These are phyloP conservation scores for Dendrobium huoshanense DNA, from an alignment of 106 monocot genomes.

Conservation along the genomic window DNA sequence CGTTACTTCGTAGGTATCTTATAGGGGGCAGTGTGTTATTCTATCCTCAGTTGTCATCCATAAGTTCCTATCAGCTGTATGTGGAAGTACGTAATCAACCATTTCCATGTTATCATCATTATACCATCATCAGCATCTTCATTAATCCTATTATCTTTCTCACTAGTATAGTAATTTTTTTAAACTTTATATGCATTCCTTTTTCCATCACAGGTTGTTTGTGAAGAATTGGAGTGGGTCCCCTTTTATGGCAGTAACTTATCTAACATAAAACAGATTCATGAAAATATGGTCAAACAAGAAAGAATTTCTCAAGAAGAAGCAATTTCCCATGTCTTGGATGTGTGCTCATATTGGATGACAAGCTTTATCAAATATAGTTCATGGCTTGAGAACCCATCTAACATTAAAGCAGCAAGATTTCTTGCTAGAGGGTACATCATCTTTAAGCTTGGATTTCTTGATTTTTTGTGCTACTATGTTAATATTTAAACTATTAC, in stretches of 20 bases:
- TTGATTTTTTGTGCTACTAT: not conserved
- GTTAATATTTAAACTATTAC: not conserved
- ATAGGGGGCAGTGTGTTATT: conserved; percentile 95
- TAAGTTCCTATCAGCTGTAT: conserved; percentile 97
- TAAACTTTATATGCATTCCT: not conserved
- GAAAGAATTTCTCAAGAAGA: conserved; percentile 34
- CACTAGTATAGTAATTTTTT: not conserved
- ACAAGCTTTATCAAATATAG: conserved; percentile 95
- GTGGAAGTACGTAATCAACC: conserved; percentile 64
- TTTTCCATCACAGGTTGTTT: conserved; percentile 62
- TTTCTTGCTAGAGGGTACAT: conserved; percentile 85
- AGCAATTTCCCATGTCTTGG: conserved; percentile 56
- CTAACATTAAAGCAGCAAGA: conserved; percentile 87
- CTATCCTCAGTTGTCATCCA: conserved; percentile 95
- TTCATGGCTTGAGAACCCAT: conserved; percentile 82
- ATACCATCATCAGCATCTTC: not conserved
- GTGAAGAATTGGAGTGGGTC: conserved; percentile 97
- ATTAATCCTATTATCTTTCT: not conserved
- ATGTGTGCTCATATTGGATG: conserved; percentile 92
- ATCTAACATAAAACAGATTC: conserved; percentile 15
- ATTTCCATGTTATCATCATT: conserved; percentile 1
- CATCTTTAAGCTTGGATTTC: conserved; percentile 11
- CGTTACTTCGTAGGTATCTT: conserved; percentile 56
- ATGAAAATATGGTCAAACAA: conserved; percentile 33
- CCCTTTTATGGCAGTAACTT: conserved; percentile 66